Base-by-base conservation (phyloP, 352 stramenopile species). In the Globisporangium spiculum region DNA sequence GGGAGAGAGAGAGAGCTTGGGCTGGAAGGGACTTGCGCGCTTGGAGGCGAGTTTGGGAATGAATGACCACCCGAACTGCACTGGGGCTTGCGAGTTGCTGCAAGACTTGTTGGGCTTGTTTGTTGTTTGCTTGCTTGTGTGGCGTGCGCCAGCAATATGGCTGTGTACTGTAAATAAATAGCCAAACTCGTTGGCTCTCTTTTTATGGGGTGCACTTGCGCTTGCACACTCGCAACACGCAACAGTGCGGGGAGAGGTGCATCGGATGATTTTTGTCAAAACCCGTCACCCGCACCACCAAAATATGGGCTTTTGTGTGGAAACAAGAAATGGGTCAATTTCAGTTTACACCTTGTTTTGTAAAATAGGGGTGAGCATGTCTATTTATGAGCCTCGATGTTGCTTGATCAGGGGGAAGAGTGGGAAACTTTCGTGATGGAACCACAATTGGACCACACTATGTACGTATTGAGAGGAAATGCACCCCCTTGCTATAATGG, bases 221-320 rank as follows among this genome's bases (percentile, higher is more conserved):
- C 34, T 60, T 60, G 54, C 56, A 50, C 56, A 30, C 30, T 62
- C 34, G 27, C 56, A 48, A 60, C 27, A 26, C 12, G 60, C 26
- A 46, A 58, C 26, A 44, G 18, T 22, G 20, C 24, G 50, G 44
- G n/a, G 65, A 53, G 56, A 57, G 46, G 41, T 26, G 64, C 44
- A 26, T 9, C n/a, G 24, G 32, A 0, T 27, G 22, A 18, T 5
- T 44, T 32, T 48, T 68, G 2, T 10, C 67, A 69, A 62, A 69
- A 72, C 41, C 60, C 67, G 59, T 59, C 66, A 3, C 22, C 20
- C 16, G 41, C 44, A 76, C 73, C 73, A 78, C 73, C 73, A 76
- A 62, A 78, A 78, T 50, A 2, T 10, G 1, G 8, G 62, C 58
- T 60, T 54, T 67, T 75, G 68, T 66, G 8, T 1, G 22, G 44